These are phyloP conservation scores for Picochlorum sp. DNA, from an alignment of 139 green algal species.

Conservation along the genomic window DNA sequence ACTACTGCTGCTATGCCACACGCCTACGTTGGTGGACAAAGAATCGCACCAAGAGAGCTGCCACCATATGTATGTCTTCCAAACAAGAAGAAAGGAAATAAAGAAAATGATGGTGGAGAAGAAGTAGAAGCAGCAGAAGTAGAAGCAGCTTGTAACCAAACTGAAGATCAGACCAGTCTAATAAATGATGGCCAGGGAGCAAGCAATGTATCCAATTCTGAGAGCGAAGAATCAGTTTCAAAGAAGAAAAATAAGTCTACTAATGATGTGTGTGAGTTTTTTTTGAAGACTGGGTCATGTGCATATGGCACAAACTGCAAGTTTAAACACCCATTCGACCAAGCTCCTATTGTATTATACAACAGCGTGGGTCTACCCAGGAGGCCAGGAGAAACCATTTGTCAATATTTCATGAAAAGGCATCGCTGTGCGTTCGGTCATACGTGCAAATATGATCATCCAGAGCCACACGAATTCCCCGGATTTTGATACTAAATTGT, in stretches of 20 bases:
- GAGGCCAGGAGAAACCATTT: constrained; percentile 20
- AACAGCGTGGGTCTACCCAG: constrained; percentile 34
- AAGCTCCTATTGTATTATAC: constrained; percentile 21
- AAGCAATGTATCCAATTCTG: background rate
- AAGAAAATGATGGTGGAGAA: background rate
- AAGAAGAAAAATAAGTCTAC: background rate
- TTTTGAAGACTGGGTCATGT: constrained; percentile 41
- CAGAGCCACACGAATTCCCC: constrained; percentile 2
- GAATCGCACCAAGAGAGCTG: background rate
- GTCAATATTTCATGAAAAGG: constrained; percentile 29
- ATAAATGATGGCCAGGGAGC: background rate
- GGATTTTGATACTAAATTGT: no score
- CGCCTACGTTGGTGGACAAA: no score
- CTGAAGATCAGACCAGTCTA: background rate
- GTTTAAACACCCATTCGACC: constrained; percentile 31
- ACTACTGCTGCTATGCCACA: no score
- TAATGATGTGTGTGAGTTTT: constrained; percentile 27
- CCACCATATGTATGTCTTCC: background rate
- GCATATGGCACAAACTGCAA: constrained; percentile 40
- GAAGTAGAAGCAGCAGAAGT: background rate
- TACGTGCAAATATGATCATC: constrained; percentile 31
- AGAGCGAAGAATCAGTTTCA: background rate
- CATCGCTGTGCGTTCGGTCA: constrained; percentile 21
- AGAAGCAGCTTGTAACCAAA: background rate
- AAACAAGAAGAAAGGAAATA: no score